Percentiles rank a stretch among this genome's conserved stretches.
Conservation (phyloP, 495 filamentous ascomycete species). For the Aspergillus kassunensis region DNA sequence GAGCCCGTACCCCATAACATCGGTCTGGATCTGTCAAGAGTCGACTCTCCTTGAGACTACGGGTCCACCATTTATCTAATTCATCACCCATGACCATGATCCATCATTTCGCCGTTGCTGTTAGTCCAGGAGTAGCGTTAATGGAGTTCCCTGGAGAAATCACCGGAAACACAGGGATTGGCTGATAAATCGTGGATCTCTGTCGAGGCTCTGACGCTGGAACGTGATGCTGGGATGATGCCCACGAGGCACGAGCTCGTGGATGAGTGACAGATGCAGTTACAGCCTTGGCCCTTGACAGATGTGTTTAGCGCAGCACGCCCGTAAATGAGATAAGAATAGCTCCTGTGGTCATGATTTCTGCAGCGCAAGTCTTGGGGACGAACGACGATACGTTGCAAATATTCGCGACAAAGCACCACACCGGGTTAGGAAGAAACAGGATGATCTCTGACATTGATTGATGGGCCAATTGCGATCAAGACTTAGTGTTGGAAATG, state of each 20-base stretch:
- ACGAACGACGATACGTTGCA: not conserved
- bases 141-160: not conserved
- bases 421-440: not conserved
- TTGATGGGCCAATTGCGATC: not conserved
- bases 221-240: not conserved
- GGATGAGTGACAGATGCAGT: not conserved
- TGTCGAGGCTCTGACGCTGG: not conserved
- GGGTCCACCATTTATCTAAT: no score
- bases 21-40: not conserved
- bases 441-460: conserved; percentile 1
- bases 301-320: not conserved
- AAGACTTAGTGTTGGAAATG: conserved; percentile 4
- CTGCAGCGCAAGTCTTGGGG: not conserved
- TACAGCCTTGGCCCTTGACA: not conserved
- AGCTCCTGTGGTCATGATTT: conserved; percentile 2
- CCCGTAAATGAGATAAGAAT: conserved; percentile 1
- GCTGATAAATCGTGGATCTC: not conserved
- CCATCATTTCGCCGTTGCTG: no score
- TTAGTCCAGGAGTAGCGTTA: no score
- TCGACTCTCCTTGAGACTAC: not conserved
- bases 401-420: not conserved
- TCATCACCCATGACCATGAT: no score
- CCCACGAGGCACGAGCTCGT: not conserved
- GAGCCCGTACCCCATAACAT: not conserved
- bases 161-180: not conserved